Conservation (phyloP, 2,329 filamentous ascomycete genomes). For the Pyricularia sp. region DNA sequence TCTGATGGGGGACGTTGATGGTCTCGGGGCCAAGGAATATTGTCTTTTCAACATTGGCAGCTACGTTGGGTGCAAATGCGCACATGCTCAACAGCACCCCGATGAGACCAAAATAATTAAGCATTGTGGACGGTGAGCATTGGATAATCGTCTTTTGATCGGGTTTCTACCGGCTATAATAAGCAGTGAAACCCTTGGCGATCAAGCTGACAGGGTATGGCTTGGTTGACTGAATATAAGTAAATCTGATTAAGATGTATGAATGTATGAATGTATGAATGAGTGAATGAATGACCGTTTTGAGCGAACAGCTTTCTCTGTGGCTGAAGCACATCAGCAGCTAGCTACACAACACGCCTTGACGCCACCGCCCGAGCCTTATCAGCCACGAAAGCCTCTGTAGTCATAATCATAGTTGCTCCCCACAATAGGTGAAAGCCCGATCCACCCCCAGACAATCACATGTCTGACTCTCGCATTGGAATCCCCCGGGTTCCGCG, state of each 20-base stretch:
- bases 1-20: constrained; percentile 39
- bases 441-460: constrained; percentile 8
- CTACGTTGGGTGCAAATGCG: constrained; percentile 9
- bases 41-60: constrained; percentile 79
- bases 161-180: neutral
- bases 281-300: neutral
- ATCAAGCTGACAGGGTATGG: neutral
- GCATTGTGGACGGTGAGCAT: neutral
- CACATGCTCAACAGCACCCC: constrained; percentile 6
- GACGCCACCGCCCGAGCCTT: neutral
- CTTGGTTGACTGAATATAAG: neutral
- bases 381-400: neutral
- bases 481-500: neutral
- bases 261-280: too few relatives aligned
- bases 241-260: neutral
- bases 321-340: neutral
- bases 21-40: constrained; percentile 66
- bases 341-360: too few relatives aligned
- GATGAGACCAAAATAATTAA: neutral
- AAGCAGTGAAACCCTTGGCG: neutral
- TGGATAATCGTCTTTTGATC: neutral
- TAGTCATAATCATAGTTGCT: neutral
- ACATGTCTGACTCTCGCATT: constrained; percentile 6
- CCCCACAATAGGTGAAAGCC: constrained; percentile 1
- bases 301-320: neutral